These are phyloP conservation scores for Chlorella sp. DNA, from an alignment of 139 green algal genomes.

Conservation along the genomic window DNA sequence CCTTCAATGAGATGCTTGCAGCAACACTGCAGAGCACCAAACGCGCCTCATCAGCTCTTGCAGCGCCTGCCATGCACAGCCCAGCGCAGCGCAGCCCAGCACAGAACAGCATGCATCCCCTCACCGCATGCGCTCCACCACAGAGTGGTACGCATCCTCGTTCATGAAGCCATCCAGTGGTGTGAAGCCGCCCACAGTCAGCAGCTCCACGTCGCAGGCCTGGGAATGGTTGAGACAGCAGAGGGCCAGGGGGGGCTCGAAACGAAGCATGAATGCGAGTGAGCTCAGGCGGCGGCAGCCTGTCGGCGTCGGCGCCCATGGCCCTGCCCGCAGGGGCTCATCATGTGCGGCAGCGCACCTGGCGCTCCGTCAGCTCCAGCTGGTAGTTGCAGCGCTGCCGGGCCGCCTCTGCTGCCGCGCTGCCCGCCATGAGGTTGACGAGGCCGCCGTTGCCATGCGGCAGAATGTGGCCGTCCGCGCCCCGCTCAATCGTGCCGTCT, in stretches of 20 bases:
- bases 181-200: slow-evolving; percentile 88
- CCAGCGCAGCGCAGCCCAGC: too few relatives aligned
- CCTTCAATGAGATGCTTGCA: too few relatives aligned
- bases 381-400: slow-evolving; percentile 67
- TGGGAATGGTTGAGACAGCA: not conserved
- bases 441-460: slow-evolving; percentile 47
- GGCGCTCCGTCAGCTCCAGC: slow-evolving; percentile 83
- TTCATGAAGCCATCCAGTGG: slow-evolving; percentile 92
- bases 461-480: slow-evolving; percentile 42
- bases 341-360: too few relatives aligned
- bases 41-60: too few relatives aligned
- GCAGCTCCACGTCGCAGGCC: slow-evolving; percentile 95
- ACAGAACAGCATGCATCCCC: not conserved
- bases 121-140: slow-evolving; percentile 80
- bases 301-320: too few relatives aligned
- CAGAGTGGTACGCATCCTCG: slow-evolving; percentile 79
- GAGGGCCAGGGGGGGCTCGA: not conserved
- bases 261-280: too few relatives aligned
- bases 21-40: too few relatives aligned
- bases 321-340: too few relatives aligned
- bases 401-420: slow-evolving; percentile 36
- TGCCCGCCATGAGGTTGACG: slow-evolving; percentile 44
- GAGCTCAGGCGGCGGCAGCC: too few relatives aligned
- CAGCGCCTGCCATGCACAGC: too few relatives aligned
- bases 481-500: slow-evolving; percentile 28